Evolutionary conservation across 2,329 filamentous ascomycete genomes (phyloP).

Genomic region (Pseudogymnoascus sp.): DNA sequence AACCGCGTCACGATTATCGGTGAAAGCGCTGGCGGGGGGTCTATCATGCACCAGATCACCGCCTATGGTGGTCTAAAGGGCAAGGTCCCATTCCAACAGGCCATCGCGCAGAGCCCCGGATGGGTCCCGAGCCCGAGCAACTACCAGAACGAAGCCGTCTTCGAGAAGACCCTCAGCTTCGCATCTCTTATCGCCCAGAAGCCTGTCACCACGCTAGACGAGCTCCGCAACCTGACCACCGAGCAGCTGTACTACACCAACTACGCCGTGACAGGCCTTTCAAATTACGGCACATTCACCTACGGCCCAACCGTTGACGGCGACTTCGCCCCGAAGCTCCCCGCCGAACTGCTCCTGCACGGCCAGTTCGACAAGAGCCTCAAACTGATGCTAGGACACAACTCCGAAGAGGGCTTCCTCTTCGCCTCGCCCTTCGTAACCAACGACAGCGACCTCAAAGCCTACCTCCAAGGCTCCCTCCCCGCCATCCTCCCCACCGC

Average conservation of each 20-base stretch:
- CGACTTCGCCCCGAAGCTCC: conserved; percentile 37
- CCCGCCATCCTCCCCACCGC: conserved; percentile 16
- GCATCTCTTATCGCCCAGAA: conserved; percentile 7
- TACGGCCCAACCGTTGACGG: conserved; percentile 41
- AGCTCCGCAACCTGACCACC: conserved; percentile 14
- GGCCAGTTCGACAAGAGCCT: conserved; percentile 37
- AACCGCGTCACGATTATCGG: conserved; percentile 42
- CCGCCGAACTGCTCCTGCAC: conserved; percentile 35
- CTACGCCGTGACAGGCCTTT: conserved; percentile 10
- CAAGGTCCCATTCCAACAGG: conserved; percentile 30
- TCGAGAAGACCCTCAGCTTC: background rate
- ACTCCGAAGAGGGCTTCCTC: conserved; percentile 32
- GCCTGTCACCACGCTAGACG: conserved; percentile 13
- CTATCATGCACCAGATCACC: conserved; percentile 42
- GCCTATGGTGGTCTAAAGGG: conserved; percentile 36
- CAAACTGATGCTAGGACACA: conserved; percentile 38
- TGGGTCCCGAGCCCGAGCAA: conserved; percentile 10
- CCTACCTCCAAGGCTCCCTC: conserved; percentile 9
- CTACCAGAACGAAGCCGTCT: conserved; percentile 10
- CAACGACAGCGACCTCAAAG: conserved; percentile 13
- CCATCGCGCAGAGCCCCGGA: conserved; percentile 17
- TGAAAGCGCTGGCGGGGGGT: conserved; percentile 41
- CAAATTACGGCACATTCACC: conserved; percentile 13
- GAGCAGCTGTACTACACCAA: conserved; percentile 15
- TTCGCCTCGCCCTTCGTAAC: conserved; percentile 30